Base-by-base conservation (phyloP, 345 rosid species). In the Capsella bursapastoris region DNA sequence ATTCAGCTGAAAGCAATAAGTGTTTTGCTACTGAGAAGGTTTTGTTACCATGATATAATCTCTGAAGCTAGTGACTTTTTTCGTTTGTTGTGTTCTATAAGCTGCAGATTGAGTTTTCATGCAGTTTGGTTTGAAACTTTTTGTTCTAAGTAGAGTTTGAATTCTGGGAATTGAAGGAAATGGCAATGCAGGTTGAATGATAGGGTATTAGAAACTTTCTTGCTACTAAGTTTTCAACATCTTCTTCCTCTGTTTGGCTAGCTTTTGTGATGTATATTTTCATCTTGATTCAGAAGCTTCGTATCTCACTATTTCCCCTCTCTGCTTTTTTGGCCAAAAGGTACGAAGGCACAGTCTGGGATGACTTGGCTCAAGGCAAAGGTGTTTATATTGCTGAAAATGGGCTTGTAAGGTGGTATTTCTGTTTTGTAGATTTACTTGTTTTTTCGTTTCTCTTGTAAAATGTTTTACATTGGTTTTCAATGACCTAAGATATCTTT, bases 301-400 rank as follows among this genome's bases (percentile, higher is more conserved):
- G 16, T 58, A 11, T 58, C 18, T 66, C 48, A 49, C 15, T 29
- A 8, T 69, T 2, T 57, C 7, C 3, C 70, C 32, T 64, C 31
- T 50, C 32, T 45, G 50, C 45, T 65, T 74, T 70, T 49, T 66
- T 47, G 50, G 64, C 72, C 43, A 76, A 15, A 70, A 93, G 98
- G 82, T 90, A 93, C 60, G 97, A 93, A 89, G 98, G 98, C 44
- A 89, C 97, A 13, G 84, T 93, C 28, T 93, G 97, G 97, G 96
- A 93, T 89, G 96, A 90, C 78, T 74, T 86, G 85, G 98, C 98
- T 82, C 93, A 86, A 74, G 98, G 97, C 5, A 93, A 90, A 83
- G 98, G 98, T 81, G 98, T 93, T 73, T 91, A 89, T 57, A 80
- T 86, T 38, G 96, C 92, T 48, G 96, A 89, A 68, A 57, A 84